Evolutionary conservation across 2,329 filamentous ascomycete genomes (phyloP), one percentile per base, ranked within the genome.

Genomic region (Exophiala mesophila): DNA sequence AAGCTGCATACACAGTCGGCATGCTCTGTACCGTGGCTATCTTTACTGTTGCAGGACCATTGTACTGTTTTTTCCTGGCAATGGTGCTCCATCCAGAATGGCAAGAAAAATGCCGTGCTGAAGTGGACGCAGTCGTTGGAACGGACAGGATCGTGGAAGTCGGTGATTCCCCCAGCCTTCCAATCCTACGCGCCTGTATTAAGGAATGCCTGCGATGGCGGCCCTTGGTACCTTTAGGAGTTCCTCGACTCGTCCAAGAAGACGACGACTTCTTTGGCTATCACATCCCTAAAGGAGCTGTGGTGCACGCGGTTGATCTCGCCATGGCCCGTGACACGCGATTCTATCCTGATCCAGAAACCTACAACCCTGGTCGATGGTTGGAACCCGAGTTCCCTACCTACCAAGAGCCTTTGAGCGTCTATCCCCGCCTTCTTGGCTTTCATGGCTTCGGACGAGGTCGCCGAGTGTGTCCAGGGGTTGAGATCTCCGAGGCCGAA

Each of bases 61-160:
- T 56, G n/a, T 55, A 55, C 49, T 50, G 45, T 41, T 56, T 56
- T 45, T 48, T 56, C 42, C 49, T 69, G 8, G 58, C 66, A 8
- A 74, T 74, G 71, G 61, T 72, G 9, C 63, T 70, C 41, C 66
- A 72, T 46, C 70, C 69, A 1, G 61, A 69, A 39, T 72, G 69
- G 68, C 70, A 72, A 49, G 59, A 58, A 12, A 64, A 63, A 13
- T 61, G 66, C 15, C 70, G 71, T 47, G 56, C 63, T 24, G 70
- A 73, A 54, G 60, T 72, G 30, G 69, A 72, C 42, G 61, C 63
- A 35, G 58, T 59, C 32, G 70, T 69, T 44, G 57, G 59, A 9
- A 12, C n/a, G n/a, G 67, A 65, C 2, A 60, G 64, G 24, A 52
- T 68, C 47, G 65, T 70, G 3, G 66, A 63, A n/a, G 59, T 72